Evolutionary conservation across 108 stramenopile genomes (phyloP), one percentile per base, ranked within the genome.

Genomic region (Nannochloropsis salina): DNA sequence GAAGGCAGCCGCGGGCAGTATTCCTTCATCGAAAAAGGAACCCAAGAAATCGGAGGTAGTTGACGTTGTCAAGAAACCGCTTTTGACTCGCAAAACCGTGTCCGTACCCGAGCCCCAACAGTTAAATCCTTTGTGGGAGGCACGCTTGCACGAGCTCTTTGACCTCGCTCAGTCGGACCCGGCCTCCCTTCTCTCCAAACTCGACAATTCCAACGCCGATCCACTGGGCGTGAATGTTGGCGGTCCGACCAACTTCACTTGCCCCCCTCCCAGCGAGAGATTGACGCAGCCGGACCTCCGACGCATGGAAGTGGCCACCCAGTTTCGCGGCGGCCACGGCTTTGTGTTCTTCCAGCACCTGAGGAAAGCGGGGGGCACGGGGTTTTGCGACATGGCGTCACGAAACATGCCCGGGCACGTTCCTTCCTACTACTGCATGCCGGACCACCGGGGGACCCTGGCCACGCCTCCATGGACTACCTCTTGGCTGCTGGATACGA

Each of bases 261-360:
- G 88, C 45, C 88, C 88, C 20, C 20, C 9, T 21, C 82, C 82
- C 41, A 83, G 43, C 10, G 79, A 83, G 47, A 82, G 88, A 2
- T 43, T 89, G 10, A 83, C 85, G 43, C 41, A 74, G 44, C 88
- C 88, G 20, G 88, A 89, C 82, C 15, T 84, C 6, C 80, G 88
- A 42, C 41, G 83, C 21, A 81, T 45, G 43, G 42, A 9, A 1
- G 21, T 12, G 9, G 84, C 81, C 42, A 80, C 40, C 15, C 44
- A 43, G 42, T 89, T 89, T 44, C 40, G 22, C 22, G 88, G 85
- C 9, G 22, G 83, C 42, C 83, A 86, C 4, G 88, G 85, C 9
- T 89, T 89, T 44, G 44, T 90, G 61, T 90, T 89, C 44, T 90
- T 85, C 86, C 90, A 90, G 88, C 90, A 90, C 84, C 83, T 90